Evolutionary conservation across 2,329 filamentous ascomycete genomes (phyloP).

Genomic region (Bimuria novae-zelandiae): DNA sequence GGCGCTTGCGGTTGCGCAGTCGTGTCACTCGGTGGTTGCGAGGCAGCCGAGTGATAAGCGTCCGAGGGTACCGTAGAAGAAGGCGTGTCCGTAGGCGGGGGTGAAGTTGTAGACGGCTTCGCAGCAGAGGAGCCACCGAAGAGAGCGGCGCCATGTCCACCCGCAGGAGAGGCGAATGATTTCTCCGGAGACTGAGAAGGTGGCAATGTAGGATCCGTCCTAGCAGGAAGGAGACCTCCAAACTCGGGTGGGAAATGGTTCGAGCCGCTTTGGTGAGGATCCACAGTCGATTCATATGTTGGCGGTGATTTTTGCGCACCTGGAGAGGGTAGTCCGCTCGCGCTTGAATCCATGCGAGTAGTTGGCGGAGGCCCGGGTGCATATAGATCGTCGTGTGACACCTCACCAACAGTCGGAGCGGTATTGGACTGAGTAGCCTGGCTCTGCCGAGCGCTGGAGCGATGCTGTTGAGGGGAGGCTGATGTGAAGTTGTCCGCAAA

Average conservation of each 20-base stretch:
- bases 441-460: constrained; percentile 30
- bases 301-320: constrained; percentile 64
- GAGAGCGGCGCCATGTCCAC: constrained; percentile 46
- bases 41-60: constrained; percentile 48
- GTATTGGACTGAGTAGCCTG: constrained; percentile 35
- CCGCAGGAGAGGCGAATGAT: constrained; percentile 39
- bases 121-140: constrained; percentile 44
- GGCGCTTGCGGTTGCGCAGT: constrained; percentile 38
- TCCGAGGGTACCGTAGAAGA: constrained; percentile 49
- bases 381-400: constrained; percentile 38
- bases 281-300: constrained; percentile 56
- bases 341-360: constrained; percentile 41
- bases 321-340: constrained; percentile 54
- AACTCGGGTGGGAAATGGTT: constrained; percentile 60
- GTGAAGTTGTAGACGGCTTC: constrained; percentile 44
- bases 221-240: constrained; percentile 59
- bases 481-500: constrained; percentile 94
- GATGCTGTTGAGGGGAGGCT: constrained; percentile 51
- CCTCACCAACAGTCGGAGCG: constrained; percentile 21
- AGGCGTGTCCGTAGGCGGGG: constrained; percentile 46
- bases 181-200: constrained; percentile 45
- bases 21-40: constrained; percentile 41
- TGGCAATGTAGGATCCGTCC: constrained; percentile 57
- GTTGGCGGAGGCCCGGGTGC: constrained; percentile 40
- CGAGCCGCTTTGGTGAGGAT: constrained; percentile 40